Conservation (phyloP, 495 filamentous ascomycete species). For the Penicillium alfredii region DNA sequence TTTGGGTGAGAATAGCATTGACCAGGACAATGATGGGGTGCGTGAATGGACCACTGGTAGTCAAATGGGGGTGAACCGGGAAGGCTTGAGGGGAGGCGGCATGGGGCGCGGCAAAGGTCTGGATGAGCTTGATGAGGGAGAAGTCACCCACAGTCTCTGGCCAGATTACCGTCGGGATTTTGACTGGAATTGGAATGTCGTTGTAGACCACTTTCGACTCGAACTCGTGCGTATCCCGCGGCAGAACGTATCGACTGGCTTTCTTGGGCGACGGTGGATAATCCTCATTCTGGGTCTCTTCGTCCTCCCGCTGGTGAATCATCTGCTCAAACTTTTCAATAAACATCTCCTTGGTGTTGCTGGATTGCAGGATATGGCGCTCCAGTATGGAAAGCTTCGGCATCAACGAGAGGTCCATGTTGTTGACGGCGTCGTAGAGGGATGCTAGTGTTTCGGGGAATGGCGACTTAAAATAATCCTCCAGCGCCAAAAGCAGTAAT, state of each 20-base stretch:
- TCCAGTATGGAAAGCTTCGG: slow-evolving; percentile 80
- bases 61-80: slow-evolving; percentile 82
- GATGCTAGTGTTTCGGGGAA: slow-evolving; percentile 82
- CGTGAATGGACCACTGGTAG: slow-evolving; percentile 71
- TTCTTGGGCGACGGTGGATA: slow-evolving; percentile 45
- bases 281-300: slow-evolving; percentile 36
- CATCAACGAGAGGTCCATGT: slow-evolving; percentile 94
- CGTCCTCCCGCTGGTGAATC: slow-evolving; percentile 61
- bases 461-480: slow-evolving; percentile 95
- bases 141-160: slow-evolving; percentile 98
- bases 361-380: slow-evolving; percentile 77
- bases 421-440: slow-evolving; percentile 87
- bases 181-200: slow-evolving; percentile 91
- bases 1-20: slow-evolving; percentile 79
- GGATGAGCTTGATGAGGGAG: slow-evolving; percentile 92
- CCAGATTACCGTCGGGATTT: slow-evolving; percentile 85
- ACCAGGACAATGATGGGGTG: slow-evolving; percentile 51
- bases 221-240: slow-evolving; percentile 94
- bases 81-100: slow-evolving; percentile 79
- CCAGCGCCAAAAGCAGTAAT: slow-evolving; percentile 85
- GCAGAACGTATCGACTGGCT: slow-evolving; percentile 54
- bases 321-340: slow-evolving; percentile 96
- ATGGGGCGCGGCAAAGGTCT: slow-evolving; percentile 81
- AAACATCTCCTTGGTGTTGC: slow-evolving; percentile 92
- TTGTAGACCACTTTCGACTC: slow-evolving; percentile 93